Base-by-base conservation (phyloP, 192 early-diverging fungal genomes). In the Allomyces macrogynus region DNA sequence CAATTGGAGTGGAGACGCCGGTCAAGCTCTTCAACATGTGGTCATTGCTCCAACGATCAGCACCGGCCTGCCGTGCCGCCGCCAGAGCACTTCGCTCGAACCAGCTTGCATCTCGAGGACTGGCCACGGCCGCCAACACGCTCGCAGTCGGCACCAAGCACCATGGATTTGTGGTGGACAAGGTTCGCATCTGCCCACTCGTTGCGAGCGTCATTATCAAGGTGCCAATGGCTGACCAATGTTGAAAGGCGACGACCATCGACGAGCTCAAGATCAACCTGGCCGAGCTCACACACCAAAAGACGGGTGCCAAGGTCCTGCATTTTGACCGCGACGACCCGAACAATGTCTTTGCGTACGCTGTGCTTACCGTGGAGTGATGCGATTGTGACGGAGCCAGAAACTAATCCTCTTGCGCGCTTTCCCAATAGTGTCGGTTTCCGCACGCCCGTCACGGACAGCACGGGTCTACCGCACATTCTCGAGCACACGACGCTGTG, bases 401-500 rank as follows among this genome's bases (percentile, higher is more conserved):
- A 49, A 63, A 73, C 25, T 69, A 27, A 26, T 62, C 57, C 64
- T 7, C 67, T 67, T 67, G 12, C 18, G 18, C 10, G 1, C 12
- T 57, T 10, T 10, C 16, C 20, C 12, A 57, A 49, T 9, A 88
- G 87, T 66, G 84, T 97, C 60, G 90, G 86, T 5, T 97, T 97
- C 70, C 81, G 83, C 23, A 97, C 93, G 1, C 85, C 91, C 61
- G 83, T 85, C 7, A 75, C 65, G 9, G 86, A 92, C 71, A 87
- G 81, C 67, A 86, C 90, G 22, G 93, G 93, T 4, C 86, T 95
- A 9, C 83, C 91, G 62, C 93, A 97, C 69, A 95, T 97, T 70
- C 80, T 97, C 63, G 91, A 95, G 75, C 93, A 97, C 72, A 93
- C 91, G 3, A 89, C 93, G 20, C 79, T 97, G 43, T 97, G 93